Evolutionary conservation across 2,329 filamentous ascomycete genomes (phyloP).

Genomic region (Metarhizium album): DNA sequence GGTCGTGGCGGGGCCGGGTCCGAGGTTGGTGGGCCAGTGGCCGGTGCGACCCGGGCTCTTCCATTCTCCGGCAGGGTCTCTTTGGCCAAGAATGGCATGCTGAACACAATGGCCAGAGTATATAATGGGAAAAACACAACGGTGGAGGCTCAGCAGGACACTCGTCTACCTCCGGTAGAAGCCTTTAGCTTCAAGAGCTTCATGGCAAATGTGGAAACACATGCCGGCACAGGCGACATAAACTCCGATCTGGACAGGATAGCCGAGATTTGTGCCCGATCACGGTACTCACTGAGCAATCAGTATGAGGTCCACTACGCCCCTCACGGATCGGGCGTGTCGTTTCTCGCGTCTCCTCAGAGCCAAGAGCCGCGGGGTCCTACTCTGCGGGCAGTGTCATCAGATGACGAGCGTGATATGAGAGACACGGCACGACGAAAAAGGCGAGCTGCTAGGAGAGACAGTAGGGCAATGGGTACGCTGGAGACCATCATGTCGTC

Average conservation of each 20-base stretch:
- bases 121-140: constrained; percentile 26
- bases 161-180: constrained; percentile 48
- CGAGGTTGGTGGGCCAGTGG: constrained; percentile 18
- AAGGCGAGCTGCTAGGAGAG: constrained; percentile 30
- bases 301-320: constrained; percentile 56
- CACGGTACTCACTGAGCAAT: constrained; percentile 53
- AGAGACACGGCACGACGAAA: constrained; percentile 26
- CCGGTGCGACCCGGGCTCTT: constrained; percentile 19
- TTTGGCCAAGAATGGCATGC: constrained; percentile 26
- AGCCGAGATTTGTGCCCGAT: constrained; percentile 56
- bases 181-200: constrained; percentile 57
- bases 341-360: constrained; percentile 28
- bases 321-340: constrained; percentile 47
- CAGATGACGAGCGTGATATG: constrained; percentile 42
- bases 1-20: constrained; percentile 18
- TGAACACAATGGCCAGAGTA: constrained; percentile 32
- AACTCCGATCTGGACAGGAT: constrained; percentile 51
- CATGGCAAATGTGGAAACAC: constrained; percentile 42
- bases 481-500: constrained; percentile 58
- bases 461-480: constrained; percentile 48
- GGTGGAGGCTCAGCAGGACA: constrained; percentile 19
- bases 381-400: constrained; percentile 45
- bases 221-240: constrained; percentile 34
- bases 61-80: constrained; percentile 22
- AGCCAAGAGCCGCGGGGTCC: constrained; percentile 31